A percentile compares a stretch with the other conserved stretches of the same genome.
Conservation (phyloP, 2,329 filamentous ascomycete genomes). For the Microcyclosporella mali region DNA sequence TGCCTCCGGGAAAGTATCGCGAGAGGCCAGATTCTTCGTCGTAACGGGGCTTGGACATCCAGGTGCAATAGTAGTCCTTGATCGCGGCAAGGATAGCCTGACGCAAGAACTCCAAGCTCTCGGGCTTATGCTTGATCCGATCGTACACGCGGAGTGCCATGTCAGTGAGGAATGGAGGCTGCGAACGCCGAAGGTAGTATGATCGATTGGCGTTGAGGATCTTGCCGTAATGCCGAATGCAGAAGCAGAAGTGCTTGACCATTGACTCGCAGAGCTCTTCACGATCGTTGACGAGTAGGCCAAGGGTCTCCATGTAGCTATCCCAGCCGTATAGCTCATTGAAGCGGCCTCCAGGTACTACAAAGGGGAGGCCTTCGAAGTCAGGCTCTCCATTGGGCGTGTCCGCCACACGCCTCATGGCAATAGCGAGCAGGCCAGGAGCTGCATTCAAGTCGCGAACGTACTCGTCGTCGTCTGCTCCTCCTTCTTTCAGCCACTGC, state of each 20-base stretch:
- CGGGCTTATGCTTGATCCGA: conserved; percentile 79
- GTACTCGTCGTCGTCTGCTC: conserved; percentile 63
- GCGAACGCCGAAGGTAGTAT: conserved; percentile 90
- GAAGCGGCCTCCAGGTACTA: conserved; percentile 95
- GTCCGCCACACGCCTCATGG: conserved; percentile 65
- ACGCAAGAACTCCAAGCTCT: conserved; percentile 72
- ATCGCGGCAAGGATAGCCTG: conserved; percentile 81
- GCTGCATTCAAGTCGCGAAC: conserved; percentile 79
- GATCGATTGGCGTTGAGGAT: conserved; percentile 94
- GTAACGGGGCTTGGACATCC: conserved; percentile 65
- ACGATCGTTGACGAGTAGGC: conserved; percentile 76
- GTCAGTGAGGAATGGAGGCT: conserved; percentile 94
- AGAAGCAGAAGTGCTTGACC: conserved; percentile 96
- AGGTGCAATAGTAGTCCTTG: conserved; percentile 91
- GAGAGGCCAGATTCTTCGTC: conserved; percentile 75
- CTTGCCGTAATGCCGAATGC: conserved; percentile 96
- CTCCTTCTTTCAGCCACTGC: conserved; percentile 61
- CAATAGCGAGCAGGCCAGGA: conserved; percentile 82
- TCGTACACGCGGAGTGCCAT: conserved; percentile 94
- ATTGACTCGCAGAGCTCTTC: conserved; percentile 86
- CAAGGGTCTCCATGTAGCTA: conserved; percentile 95
- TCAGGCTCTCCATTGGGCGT: conserved; percentile 62
- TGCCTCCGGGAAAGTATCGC: conserved; percentile 74
- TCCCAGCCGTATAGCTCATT: conserved; percentile 99
- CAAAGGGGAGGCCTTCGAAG: conserved; percentile 77